Conservation (phyloP, 1,139 yeast species). For the Yamadazyma blattariae region DNA sequence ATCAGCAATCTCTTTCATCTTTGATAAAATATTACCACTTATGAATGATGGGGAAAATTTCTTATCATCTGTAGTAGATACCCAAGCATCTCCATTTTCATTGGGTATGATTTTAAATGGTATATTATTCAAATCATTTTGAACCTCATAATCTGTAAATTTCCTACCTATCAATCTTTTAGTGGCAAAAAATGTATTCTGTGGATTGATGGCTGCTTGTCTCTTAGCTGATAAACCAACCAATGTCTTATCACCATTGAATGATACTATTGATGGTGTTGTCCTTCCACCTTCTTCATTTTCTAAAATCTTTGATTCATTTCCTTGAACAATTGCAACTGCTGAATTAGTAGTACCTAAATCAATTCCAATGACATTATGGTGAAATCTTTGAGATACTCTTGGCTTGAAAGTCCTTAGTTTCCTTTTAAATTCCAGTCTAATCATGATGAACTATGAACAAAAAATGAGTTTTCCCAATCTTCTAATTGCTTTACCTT, state of each 20-base stretch:
- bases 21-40: slow-evolving; percentile 48
- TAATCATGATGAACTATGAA: too few relatives aligned
- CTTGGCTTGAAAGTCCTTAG: too few relatives aligned
- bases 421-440: too few relatives aligned
- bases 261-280: slow-evolving; percentile 73
- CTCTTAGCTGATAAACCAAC: slow-evolving; percentile 68
- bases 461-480: not conserved
- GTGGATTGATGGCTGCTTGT: slow-evolving; percentile 63
- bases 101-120: slow-evolving; percentile 56
- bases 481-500: not conserved
- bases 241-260: slow-evolving; percentile 26
- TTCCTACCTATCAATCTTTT: slow-evolving; percentile 71
- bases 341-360: slow-evolving; percentile 83
- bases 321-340: slow-evolving; percentile 61
- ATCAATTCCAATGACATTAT: slow-evolving; percentile 66
- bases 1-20: slow-evolving; percentile 60
- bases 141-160: slow-evolving; percentile 62
- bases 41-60: slow-evolving; percentile 55
- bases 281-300: slow-evolving; percentile 68
- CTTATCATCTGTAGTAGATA: slow-evolving; percentile 36
- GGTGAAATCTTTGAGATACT: slow-evolving; percentile 4
- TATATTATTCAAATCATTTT: slow-evolving; percentile 51
- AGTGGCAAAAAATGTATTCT: slow-evolving; percentile 71
- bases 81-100: slow-evolving; percentile 63
- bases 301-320: slow-evolving; percentile 56